A percentile compares a stretch with the other conserved stretches of the same genome.
Conservation (phyloP, 2,329 filamentous ascomycete species). For the Colletotrichum phormii region DNA sequence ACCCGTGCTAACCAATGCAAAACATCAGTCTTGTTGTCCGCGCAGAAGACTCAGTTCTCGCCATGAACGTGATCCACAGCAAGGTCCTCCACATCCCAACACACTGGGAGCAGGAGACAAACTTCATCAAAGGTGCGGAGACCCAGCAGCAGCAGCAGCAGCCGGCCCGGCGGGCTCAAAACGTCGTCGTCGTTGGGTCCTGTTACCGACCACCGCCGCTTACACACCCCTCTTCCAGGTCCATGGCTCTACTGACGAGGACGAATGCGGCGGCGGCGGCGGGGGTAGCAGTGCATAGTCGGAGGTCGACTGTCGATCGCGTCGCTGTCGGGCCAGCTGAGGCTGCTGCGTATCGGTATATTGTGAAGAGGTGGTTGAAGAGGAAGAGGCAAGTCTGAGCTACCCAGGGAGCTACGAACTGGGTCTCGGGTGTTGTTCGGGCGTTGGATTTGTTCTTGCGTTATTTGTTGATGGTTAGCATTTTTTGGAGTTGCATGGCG, state of each 20-base stretch:
- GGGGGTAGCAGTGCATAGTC: not conserved
- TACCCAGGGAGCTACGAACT: not conserved
- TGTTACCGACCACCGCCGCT: constrained; percentile 10
- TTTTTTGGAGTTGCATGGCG: not conserved
- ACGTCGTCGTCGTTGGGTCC: not conserved
- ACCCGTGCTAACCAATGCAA: not conserved
- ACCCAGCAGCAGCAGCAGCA: not conserved
- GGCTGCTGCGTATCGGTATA: not conserved
- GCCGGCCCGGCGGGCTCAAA: not conserved
- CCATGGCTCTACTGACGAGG: constrained; percentile 32
- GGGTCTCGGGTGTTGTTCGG: not conserved
- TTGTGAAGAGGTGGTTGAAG: not conserved
- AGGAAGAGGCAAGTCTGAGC: not conserved
- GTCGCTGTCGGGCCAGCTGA: not conserved
- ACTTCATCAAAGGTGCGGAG: constrained; percentile 35
- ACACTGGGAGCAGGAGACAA: constrained; percentile 31
- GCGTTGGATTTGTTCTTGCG: not conserved
- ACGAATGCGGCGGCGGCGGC: no score
- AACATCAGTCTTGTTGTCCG: constrained; percentile 77
- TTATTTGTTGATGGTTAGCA: not conserved
- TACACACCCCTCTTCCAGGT: constrained; percentile 22
- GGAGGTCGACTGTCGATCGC: not conserved
- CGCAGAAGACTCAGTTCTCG: constrained; percentile 87
- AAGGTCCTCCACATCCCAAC: constrained; percentile 55
- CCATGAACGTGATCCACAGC: constrained; percentile 95